phyloP scores from a whole-genome alignment of 2,329 filamentous ascomycete genomes.

The Pestalotiopsis sp. region DNA sequence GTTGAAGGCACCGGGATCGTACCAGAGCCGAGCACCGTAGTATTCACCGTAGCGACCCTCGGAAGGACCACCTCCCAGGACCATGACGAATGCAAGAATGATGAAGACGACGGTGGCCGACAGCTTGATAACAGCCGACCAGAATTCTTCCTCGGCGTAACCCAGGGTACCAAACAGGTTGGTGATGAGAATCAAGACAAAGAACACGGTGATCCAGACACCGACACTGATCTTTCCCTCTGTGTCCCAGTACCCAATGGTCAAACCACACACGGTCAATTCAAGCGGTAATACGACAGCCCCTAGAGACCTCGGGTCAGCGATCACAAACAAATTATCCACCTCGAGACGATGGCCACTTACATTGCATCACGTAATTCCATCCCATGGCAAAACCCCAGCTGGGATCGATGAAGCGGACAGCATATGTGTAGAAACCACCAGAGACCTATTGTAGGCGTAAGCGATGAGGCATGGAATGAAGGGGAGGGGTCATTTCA shows the following conservation, averaged over 20 bases:
- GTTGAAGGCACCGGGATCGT: conserved; percentile 61
- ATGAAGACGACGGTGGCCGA: conserved; percentile 65
- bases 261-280: conserved; percentile 51
- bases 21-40: conserved; percentile 53
- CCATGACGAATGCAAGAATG: conserved; percentile 61
- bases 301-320: conserved; percentile 26
- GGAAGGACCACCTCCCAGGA: conserved; percentile 60
- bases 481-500: neutral
- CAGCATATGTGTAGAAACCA: conserved; percentile 53
- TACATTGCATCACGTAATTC: conserved; percentile 50
- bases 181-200: conserved; percentile 52
- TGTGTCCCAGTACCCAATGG: conserved; percentile 51
- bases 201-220: conserved; percentile 63
- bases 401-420: conserved; percentile 54
- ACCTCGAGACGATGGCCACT: neutral
- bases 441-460: conserved; percentile 40
- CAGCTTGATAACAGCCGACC: conserved; percentile 60
- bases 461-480: neutral
- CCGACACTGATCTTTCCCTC: conserved; percentile 40
- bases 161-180: conserved; percentile 60
- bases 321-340: neutral
- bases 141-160: conserved; percentile 64
- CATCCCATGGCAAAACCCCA: conserved; percentile 46
- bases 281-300: conserved; percentile 50
- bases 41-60: conserved; percentile 47